phyloP scores from a whole-genome alignment of 2,329 filamentous ascomycete genomes.

The Thermothelomyces thermophilus region DNA sequence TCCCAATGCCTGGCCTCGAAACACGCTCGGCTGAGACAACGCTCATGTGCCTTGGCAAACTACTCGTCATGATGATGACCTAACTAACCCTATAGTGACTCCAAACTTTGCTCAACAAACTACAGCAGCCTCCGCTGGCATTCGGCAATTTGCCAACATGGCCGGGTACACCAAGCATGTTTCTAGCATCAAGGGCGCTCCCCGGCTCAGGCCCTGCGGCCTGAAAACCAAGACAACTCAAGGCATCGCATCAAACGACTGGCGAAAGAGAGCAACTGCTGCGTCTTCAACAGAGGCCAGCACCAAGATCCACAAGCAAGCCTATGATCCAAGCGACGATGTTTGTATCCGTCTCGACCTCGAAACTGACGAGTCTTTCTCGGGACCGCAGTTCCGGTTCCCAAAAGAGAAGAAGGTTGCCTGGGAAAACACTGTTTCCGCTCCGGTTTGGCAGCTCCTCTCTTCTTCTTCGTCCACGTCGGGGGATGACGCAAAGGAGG shows the following conservation, averaged over 20 bases:
- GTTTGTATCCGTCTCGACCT: not conserved
- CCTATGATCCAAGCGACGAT: constrained; percentile 5
- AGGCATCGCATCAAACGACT: constrained; percentile 20
- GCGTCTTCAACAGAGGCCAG: constrained; percentile 2
- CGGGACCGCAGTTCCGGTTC: constrained; percentile 6
- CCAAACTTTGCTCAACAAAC: not conserved
- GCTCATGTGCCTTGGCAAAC: not conserved
- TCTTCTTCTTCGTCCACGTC: constrained; percentile 3
- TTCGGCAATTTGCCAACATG: constrained; percentile 7
- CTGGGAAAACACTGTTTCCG: constrained; percentile 20
- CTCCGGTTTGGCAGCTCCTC: constrained; percentile 8
- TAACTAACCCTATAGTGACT: not conserved
- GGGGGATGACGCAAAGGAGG: constrained; percentile 8
- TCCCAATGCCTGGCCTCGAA: not conserved
- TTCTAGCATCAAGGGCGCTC: not conserved
- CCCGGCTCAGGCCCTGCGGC: constrained; percentile 8
- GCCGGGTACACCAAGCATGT: constrained; percentile 5
- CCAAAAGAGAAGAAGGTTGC: constrained; percentile 7
- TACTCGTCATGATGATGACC: not conserved
- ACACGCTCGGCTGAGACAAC: too few relatives aligned
- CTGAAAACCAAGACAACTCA: constrained; percentile 16
- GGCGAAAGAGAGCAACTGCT: constrained; percentile 18
- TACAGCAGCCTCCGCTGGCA: not conserved
- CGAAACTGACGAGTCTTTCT: constrained; percentile 5
- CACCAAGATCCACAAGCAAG: not conserved